Evolutionary conservation across 345 rosid genomes (phyloP).

Genomic region (Lepidium didymum): DNA sequence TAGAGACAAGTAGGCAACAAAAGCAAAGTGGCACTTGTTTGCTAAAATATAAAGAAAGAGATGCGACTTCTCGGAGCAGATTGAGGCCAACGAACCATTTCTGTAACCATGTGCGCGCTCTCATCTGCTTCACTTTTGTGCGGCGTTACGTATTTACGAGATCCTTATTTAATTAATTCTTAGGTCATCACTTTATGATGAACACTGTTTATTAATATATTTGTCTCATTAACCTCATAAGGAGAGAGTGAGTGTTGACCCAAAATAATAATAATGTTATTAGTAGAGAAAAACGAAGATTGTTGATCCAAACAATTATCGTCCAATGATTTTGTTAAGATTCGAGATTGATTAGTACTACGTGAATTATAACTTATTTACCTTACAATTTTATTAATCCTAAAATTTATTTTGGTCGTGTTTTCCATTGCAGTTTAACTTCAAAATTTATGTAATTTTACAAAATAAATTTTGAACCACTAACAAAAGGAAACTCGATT

Average conservation of each 20-base stretch:
- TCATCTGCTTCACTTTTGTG: conserved; percentile 14
- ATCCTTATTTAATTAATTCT: not conserved
- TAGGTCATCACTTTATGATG: not conserved
- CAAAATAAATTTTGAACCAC: too few species aligned
- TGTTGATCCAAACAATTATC: not conserved
- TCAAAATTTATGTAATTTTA: too few species aligned
- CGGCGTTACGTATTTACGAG: not conserved
- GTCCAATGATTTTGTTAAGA: not conserved
- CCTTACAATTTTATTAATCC: not conserved
- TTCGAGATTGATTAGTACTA: not conserved
- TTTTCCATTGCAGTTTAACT: too few species aligned
- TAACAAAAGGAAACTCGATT: too few species aligned
- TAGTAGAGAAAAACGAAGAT: not conserved
- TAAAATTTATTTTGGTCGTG: not conserved
- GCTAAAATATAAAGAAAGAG: not conserved
- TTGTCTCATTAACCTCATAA: too few species aligned
- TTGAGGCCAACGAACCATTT: conserved; percentile 22
- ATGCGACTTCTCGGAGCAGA: conserved; percentile 64
- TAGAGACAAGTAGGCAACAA: conserved; percentile 1
- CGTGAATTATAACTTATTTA: not conserved
- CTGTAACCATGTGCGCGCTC: conserved; percentile 4
- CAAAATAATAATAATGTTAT: not conserved
- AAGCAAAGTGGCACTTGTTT: conserved; percentile 8
- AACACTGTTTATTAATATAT: too few species aligned
- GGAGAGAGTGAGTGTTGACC: too few species aligned